Percentiles rank a stretch among this genome's conserved stretches.
Conservation (phyloP, 768 basidiomycete species). For the Trametes cubensis region DNA sequence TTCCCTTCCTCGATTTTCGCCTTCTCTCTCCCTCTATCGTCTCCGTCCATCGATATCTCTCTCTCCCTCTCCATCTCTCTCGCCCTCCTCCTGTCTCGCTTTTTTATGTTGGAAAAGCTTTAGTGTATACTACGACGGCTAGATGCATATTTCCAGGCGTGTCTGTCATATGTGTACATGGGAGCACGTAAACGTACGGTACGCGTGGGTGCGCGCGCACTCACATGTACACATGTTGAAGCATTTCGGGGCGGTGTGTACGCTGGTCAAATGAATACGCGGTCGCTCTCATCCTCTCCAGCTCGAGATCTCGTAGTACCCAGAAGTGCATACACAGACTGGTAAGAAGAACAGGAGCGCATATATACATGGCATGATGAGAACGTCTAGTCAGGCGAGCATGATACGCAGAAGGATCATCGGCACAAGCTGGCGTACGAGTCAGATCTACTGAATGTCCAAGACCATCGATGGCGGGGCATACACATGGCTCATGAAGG, state of each 20-base stretch:
- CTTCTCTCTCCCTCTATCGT: slow-evolving; percentile 9
- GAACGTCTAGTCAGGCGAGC: background rate
- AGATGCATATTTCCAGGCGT: slow-evolving; percentile 26
- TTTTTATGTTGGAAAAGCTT: slow-evolving; percentile 26
- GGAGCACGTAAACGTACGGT: slow-evolving; percentile 10
- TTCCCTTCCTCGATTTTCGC: slow-evolving; percentile 14
- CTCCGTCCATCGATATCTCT: slow-evolving; percentile 19
- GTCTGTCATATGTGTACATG: slow-evolving; percentile 14
- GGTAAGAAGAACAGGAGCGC: background rate
- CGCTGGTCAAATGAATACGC: slow-evolving; percentile 8
- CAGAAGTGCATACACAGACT: no score
- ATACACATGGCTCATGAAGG: no score
- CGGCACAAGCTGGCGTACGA: no score
- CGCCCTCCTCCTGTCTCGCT: slow-evolving; percentile 13
- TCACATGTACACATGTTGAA: slow-evolving; percentile 9
- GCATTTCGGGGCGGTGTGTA: slow-evolving; percentile 12
- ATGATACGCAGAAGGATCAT: background rate
- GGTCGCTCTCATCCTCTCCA: background rate
- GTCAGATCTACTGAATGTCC: no score
- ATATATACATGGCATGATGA: slow-evolving; percentile 1
- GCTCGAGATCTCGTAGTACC: no score
- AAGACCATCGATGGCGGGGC: no score
- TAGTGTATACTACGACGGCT: slow-evolving; percentile 34
- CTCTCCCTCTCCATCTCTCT: slow-evolving; percentile 13
- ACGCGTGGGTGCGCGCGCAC: background rate